Conservation (phyloP, 352 stramenopile genomes). For the Pythium diclinum region DNA sequence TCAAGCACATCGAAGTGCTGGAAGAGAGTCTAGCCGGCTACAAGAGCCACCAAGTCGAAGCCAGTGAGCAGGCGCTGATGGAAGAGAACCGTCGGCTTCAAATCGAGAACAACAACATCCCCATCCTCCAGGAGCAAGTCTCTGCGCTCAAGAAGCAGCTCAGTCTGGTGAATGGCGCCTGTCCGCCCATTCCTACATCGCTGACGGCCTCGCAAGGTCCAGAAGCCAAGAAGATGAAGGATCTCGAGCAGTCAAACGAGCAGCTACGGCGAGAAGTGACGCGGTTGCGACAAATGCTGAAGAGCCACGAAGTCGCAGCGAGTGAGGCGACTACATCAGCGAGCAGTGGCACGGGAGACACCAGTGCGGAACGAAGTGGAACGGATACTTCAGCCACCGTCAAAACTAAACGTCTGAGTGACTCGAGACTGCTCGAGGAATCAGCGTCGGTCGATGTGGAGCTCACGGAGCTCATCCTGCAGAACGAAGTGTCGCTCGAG, state of each 20-base stretch:
- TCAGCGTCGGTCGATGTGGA: slow-evolving; percentile 71
- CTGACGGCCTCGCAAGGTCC: background rate
- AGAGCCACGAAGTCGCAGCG: slow-evolving; percentile 17
- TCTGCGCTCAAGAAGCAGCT: slow-evolving; percentile 56
- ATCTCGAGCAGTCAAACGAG: slow-evolving; percentile 38
- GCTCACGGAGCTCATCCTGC: slow-evolving; percentile 77
- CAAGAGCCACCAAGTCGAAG: slow-evolving; percentile 51
- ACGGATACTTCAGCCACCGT: background rate
- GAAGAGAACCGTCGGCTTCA: slow-evolving; percentile 64
- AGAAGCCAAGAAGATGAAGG: slow-evolving; percentile 35
- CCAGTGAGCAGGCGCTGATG: slow-evolving; percentile 44
- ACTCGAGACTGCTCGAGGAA: slow-evolving; percentile 60
- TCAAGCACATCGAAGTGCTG: slow-evolving; percentile 82
- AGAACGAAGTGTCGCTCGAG: slow-evolving; percentile 83
- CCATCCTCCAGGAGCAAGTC: slow-evolving; percentile 72
- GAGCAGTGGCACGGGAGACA: background rate
- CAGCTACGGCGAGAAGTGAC: slow-evolving; percentile 39
- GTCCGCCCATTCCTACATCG: slow-evolving; percentile 16
- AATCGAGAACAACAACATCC: slow-evolving; percentile 86
- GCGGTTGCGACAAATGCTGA: slow-evolving; percentile 40
- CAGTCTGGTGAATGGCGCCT: background rate
- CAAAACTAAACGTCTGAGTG: slow-evolving; percentile 14
- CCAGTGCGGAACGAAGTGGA: background rate
- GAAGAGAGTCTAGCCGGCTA: slow-evolving; percentile 60
- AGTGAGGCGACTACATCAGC: slow-evolving; percentile 23